Conservation (phyloP, 1,284 basidiomycete species). For the Ganoderma lingzhi region DNA sequence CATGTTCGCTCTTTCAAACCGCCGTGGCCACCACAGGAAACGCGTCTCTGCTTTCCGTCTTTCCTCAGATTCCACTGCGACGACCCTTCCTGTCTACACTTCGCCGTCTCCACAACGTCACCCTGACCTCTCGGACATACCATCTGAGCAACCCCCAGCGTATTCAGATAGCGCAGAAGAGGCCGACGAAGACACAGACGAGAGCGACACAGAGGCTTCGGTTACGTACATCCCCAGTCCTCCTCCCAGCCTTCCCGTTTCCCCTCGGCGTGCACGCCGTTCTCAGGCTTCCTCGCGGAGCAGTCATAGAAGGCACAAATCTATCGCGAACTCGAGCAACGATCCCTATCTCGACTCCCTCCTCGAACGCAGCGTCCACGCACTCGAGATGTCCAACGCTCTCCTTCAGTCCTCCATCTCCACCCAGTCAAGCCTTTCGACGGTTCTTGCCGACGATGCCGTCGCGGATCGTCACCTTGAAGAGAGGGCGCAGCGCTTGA, state of each 20-base stretch:
- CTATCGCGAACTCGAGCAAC: conserved; percentile 32
- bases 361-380: conserved; percentile 80
- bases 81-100: conserved; percentile 73
- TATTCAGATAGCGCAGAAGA: conserved; percentile 81
- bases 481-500: conserved; percentile 56
- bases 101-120: conserved; percentile 45
- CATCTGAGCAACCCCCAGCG: conserved; percentile 71
- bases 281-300: conserved; percentile 27
- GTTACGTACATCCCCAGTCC: conserved; percentile 35
- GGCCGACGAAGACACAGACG: conserved; percentile 71
- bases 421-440: conserved; percentile 67
- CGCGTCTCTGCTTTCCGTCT: conserved; percentile 62
- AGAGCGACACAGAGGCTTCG: conserved; percentile 38
- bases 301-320: conserved; percentile 24
- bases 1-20: conserved; percentile 32
- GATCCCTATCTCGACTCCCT: conserved; percentile 74
- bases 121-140: conserved; percentile 43
- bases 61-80: conserved; percentile 70
- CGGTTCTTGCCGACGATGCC: conserved; percentile 49
- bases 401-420: conserved; percentile 77
- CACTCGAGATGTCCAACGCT: conserved; percentile 83
- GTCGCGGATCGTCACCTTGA: conserved; percentile 52
- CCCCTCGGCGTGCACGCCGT: conserved; percentile 34
- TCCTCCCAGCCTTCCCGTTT: conserved; percentile 33
- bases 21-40: conserved; percentile 54